These are phyloP conservation scores for Boletus vermiculosoides DNA, from an alignment of 768 basidiomycete genomes.

Conservation along the genomic window DNA sequence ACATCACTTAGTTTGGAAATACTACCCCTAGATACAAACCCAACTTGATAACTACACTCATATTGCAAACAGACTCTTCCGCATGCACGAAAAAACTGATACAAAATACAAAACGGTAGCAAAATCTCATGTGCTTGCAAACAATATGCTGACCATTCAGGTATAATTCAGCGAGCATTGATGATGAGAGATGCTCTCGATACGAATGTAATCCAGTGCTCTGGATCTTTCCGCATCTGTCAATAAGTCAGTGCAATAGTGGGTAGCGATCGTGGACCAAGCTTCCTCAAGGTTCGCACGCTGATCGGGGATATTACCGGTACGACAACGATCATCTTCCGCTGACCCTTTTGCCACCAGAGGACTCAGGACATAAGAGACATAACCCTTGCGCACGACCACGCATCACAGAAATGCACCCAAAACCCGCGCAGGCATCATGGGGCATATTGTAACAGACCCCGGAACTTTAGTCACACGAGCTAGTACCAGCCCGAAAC, in stretches of 20 bases:
- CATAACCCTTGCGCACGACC: background rate
- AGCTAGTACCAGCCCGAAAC: no score
- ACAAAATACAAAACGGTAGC: no score
- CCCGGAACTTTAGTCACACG: background rate
- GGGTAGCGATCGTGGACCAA: background rate
- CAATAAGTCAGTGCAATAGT: background rate
- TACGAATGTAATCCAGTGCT: background rate
- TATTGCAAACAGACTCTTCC: no score
- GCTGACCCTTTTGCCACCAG: background rate
- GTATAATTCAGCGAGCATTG: background rate
- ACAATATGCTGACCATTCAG: no score
- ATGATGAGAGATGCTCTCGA: background rate
- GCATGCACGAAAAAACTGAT: no score
- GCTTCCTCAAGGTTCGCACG: background rate
- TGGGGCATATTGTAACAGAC: background rate
- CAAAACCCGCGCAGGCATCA: background rate
- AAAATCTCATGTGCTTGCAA: no score
- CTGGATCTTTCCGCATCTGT: no score
- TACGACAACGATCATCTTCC: background rate
- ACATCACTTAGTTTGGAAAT: no score
- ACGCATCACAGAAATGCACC: background rate
- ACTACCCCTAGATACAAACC: no score
- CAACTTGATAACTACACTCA: no score
- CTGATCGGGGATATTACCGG: background rate
- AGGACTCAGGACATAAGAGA: background rate